These are phyloP conservation scores for Kalanchoe fedtschenkoi DNA, from an alignment of 164 flowering plant genomes.

Conservation along the genomic window DNA sequence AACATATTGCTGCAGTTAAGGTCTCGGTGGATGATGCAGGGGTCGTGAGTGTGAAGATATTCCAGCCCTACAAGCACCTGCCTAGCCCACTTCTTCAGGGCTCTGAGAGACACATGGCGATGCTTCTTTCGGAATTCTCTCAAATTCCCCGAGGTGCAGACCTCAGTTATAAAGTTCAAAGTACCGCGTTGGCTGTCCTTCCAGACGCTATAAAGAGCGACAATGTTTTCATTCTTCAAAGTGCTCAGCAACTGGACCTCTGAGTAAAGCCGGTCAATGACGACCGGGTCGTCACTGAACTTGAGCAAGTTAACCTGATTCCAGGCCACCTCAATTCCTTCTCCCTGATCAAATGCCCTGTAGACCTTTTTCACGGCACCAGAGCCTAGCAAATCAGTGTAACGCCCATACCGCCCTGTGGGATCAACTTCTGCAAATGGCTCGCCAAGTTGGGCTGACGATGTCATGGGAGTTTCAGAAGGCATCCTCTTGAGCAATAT, in stretches of 20 bases:
- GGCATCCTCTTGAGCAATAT: conserved; percentile 28
- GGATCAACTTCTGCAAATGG: conserved; percentile 3
- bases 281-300: neutral
- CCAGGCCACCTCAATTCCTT: conserved; percentile 5
- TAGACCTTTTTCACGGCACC: conserved; percentile 3
- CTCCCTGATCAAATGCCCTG: conserved; percentile 6
- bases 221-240: neutral
- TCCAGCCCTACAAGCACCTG: conserved; percentile 4
- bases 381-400: conserved; percentile 2
- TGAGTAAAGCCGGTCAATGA: neutral
- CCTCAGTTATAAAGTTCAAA: conserved; percentile 3
- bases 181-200: neutral
- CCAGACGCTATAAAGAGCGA: neutral
- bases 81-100: conserved; percentile 1
- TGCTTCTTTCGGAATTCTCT: conserved; percentile 1
- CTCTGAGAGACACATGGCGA: neutral
- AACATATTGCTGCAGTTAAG: conserved; percentile 6
- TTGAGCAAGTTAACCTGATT: neutral
- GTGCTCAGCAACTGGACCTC: conserved; percentile 1
- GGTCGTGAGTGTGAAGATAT: neutral
- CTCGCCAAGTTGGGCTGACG: neutral
- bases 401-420: conserved; percentile 5
- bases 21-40: conserved; percentile 7
- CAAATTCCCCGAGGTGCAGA: conserved; percentile 5
- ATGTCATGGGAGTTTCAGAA: too few species aligned